These are phyloP conservation scores for Eruca vesicaria DNA, from an alignment of 441 rosid species.

Conservation along the genomic window DNA sequence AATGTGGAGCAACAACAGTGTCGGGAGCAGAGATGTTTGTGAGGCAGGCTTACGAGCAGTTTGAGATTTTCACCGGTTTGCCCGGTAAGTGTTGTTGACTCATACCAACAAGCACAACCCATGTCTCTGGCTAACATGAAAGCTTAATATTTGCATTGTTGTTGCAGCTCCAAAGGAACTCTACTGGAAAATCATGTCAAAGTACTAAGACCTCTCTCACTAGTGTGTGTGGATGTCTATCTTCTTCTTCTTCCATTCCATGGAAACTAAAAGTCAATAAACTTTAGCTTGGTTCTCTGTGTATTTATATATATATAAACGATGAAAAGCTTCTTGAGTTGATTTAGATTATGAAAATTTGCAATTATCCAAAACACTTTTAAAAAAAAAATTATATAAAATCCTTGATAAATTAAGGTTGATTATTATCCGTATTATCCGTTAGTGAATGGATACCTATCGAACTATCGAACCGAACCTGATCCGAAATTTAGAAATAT, in stretches of 20 bases:
- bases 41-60: conserved; percentile 86
- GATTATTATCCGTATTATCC: too few relatives aligned
- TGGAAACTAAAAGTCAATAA: conserved; percentile 12
- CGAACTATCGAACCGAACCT: too few relatives aligned
- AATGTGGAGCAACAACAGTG: conserved; percentile 69
- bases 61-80: conserved; percentile 78
- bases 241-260: not conserved
- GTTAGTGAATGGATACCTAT: too few relatives aligned
- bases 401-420: too few relatives aligned
- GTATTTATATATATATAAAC: too few relatives aligned
- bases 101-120: not conserved
- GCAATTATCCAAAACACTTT: too few relatives aligned
- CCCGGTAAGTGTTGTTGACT: conserved; percentile 54
- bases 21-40: conserved; percentile 89
- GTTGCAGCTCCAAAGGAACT: conserved; percentile 57
- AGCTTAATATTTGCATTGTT: not conserved
- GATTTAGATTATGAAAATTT: too few relatives aligned
- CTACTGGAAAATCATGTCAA: conserved; percentile 60
- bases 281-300: not conserved
- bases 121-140: not conserved
- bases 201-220: conserved; percentile 41
- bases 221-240: not conserved
- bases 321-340: too few relatives aligned
- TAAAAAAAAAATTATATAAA: too few relatives aligned
- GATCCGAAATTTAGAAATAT: too few relatives aligned